phyloP scores from a whole-genome alignment of 2,329 filamentous ascomycete species.

The Botryotinia globosa region DNA sequence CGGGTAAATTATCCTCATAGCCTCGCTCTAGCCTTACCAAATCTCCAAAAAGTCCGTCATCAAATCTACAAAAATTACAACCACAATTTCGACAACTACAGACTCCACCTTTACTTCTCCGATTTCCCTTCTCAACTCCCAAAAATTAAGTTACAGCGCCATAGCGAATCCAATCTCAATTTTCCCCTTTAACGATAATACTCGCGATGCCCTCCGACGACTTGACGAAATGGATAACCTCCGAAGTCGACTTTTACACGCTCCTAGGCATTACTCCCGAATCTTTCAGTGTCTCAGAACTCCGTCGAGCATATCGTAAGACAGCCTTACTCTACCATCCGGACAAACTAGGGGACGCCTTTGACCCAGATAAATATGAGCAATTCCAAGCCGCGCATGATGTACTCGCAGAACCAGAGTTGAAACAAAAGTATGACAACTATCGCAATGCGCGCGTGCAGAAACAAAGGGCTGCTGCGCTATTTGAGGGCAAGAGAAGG shows the following conservation, averaged over 20 bases:
- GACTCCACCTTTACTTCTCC: neutral
- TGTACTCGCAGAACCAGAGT: conserved; percentile 67
- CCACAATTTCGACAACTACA: neutral
- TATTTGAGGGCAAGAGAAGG: conserved; percentile 69
- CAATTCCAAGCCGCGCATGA: conserved; percentile 82
- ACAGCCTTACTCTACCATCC: conserved; percentile 89
- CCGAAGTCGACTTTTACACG: conserved; percentile 39
- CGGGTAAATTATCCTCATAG: neutral
- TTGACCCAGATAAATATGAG: conserved; percentile 81
- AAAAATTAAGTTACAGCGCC: neutral
- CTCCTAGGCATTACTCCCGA: conserved; percentile 36
- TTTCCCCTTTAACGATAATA: neutral
- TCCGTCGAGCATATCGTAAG: conserved; percentile 67
- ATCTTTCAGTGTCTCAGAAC: conserved; percentile 32
- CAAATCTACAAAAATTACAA: neutral
- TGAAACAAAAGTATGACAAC: conserved; percentile 76
- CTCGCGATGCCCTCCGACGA: conserved; percentile 37
- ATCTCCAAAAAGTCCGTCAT: neutral
- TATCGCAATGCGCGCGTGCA: conserved; percentile 68
- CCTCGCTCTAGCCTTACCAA: neutral
- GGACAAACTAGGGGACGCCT: conserved; percentile 76
- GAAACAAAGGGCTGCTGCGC: conserved; percentile 66
- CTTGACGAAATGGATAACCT: conserved; percentile 36
- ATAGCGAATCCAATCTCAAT: too few species aligned
- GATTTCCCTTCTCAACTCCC: neutral